Percentiles rank a stretch among this genome's conserved stretches.
Conservation (phyloP, 768 basidiomycete genomes). For the Cyathus striatus region DNA sequence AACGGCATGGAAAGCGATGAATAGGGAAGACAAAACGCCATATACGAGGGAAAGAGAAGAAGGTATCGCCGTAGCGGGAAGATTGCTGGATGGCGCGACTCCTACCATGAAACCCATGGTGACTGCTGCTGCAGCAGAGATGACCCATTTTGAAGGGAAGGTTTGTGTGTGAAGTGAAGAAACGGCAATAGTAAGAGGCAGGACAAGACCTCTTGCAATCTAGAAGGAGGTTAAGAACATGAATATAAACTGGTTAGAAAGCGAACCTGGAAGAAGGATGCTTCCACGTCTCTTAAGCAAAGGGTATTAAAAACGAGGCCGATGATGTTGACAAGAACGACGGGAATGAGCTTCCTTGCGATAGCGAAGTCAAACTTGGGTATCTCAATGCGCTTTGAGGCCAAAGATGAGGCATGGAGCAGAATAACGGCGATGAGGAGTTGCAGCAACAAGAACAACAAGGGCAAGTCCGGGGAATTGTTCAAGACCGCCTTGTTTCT, state of each 20-base stretch:
- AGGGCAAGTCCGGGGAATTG: conserved; percentile 57
- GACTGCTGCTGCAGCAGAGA: conserved; percentile 58
- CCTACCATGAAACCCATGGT: conserved; percentile 77
- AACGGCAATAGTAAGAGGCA: conserved; percentile 77
- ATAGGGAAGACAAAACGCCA: conserved; percentile 66
- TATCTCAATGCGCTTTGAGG: conserved; percentile 49
- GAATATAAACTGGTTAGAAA: background rate
- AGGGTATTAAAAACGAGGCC: conserved; percentile 78
- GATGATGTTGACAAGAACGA: conserved; percentile 64
- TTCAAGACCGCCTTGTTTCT: conserved; percentile 78
- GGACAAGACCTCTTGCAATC: conserved; percentile 81
- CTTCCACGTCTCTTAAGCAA: conserved; percentile 74
- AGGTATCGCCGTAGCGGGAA: conserved; percentile 38
- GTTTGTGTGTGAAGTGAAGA: conserved; percentile 56
- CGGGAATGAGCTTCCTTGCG: conserved; percentile 55
- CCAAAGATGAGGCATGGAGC: conserved; percentile 46
- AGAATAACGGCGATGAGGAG: conserved; percentile 65
- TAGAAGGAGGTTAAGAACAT: conserved; percentile 17
- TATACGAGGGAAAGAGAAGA: conserved; percentile 60
- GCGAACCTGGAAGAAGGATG: conserved; percentile 72
- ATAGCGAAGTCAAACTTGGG: conserved; percentile 47
- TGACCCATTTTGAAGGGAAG: conserved; percentile 46
- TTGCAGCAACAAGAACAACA: conserved; percentile 64
- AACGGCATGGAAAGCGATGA: conserved; percentile 73
- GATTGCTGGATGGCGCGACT: conserved; percentile 48